phyloP scores from a whole-genome alignment of 176 grass and related monocot genomes.

The Rhipidocladum racemiflorum region DNA sequence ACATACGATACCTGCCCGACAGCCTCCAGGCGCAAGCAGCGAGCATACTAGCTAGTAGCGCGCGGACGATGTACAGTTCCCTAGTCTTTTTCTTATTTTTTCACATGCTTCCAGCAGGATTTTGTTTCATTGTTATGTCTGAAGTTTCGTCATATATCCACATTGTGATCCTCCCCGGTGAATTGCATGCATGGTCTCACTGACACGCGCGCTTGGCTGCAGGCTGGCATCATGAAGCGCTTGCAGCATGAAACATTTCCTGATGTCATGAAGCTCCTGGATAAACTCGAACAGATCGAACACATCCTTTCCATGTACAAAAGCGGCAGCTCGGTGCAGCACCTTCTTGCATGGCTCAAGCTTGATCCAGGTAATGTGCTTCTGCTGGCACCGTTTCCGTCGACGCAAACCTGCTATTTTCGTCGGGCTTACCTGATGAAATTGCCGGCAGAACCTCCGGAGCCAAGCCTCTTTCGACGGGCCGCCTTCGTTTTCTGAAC shows the following conservation, averaged over 20 bases:
- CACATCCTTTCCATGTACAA: conserved; percentile 47
- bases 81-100: too few species aligned
- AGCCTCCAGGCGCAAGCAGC: too few species aligned
- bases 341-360: conserved; percentile 41
- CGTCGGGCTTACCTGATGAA: not conserved
- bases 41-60: too few species aligned
- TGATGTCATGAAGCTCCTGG: conserved; percentile 58
- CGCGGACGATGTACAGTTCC: too few species aligned
- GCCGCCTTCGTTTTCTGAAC: conserved; percentile 46
- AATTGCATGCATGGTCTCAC: not conserved
- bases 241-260: conserved; percentile 58
- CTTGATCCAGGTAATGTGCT: conserved; percentile 43
- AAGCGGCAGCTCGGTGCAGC: conserved; percentile 51
- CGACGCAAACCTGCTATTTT: not conserved
- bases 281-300: conserved; percentile 66
- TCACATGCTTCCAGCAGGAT: not conserved
- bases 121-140: not conserved
- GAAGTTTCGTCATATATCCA: not conserved
- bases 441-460: conserved; percentile 38
- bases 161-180: not conserved
- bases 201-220: not conserved
- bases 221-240: conserved; percentile 71
- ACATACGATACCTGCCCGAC: too few species aligned
- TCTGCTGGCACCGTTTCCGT: not conserved
- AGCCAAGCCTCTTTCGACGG: conserved; percentile 27